Percentiles rank a stretch among this genome's conserved stretches.
These are phyloP conservation scores for Sporothrix brunneoviolacea DNA, from an alignment of 2,329 filamentous ascomycete species.

Conservation along the genomic window DNA sequence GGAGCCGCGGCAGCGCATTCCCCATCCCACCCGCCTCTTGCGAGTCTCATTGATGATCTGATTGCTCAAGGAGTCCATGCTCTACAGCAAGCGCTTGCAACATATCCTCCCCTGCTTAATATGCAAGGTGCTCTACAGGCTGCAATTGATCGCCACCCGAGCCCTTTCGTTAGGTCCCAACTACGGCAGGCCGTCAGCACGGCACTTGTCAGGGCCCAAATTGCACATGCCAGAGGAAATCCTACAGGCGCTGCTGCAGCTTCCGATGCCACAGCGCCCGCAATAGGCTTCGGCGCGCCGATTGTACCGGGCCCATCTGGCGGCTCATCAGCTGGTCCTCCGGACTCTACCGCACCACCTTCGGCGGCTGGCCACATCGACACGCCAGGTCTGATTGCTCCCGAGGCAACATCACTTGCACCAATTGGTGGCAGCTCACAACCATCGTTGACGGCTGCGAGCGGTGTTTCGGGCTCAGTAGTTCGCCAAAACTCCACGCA, in stretches of 20 bases:
- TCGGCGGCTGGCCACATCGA: too few species aligned
- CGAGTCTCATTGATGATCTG: constrained; percentile 45
- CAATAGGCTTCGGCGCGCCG: too few species aligned
- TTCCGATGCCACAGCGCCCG: background rate
- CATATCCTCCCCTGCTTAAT: constrained; percentile 42
- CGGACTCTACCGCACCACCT: too few species aligned
- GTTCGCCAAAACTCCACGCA: too few species aligned
- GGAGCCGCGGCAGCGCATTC: constrained; percentile 16
- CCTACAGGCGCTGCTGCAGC: background rate
- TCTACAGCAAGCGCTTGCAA: constrained; percentile 39
- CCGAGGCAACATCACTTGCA: too few species aligned
- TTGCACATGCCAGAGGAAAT: constrained; percentile 32
- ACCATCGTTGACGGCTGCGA: too few species aligned
- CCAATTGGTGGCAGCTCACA: too few species aligned
- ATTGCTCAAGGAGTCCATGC: constrained; percentile 44
- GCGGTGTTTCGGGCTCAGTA: too few species aligned
- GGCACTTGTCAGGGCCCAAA: constrained; percentile 39
- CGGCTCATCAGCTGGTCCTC: too few species aligned
- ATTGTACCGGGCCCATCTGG: too few species aligned
- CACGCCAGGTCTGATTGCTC: too few species aligned
- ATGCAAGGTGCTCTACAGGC: constrained; percentile 43
- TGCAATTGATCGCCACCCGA: constrained; percentile 45
- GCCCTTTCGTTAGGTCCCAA: constrained; percentile 40
- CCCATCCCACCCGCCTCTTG: constrained; percentile 37
- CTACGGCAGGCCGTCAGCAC: constrained; percentile 44